Evolutionary conservation across 352 stramenopile genomes (phyloP).

Genomic region (Phytophthora ramorum): DNA sequence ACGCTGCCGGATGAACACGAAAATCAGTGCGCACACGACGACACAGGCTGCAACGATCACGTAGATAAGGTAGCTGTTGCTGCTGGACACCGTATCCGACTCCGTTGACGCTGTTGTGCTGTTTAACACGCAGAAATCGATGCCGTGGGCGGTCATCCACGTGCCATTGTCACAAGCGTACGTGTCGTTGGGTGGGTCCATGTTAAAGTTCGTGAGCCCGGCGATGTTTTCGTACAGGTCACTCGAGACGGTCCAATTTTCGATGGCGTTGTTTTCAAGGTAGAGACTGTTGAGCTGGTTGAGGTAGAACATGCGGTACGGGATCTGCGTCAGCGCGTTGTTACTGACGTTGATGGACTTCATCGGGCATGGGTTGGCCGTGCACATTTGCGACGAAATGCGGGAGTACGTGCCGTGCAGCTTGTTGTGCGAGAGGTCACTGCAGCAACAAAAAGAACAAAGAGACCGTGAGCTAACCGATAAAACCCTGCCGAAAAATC

Average conservation of each 20-base stretch:
- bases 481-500: neutral
- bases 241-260: constrained; percentile 54
- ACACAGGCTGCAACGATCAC: constrained; percentile 48
- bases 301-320: constrained; percentile 55
- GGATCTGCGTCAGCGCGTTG: constrained; percentile 48
- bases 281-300: constrained; percentile 56
- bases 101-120: constrained; percentile 25
- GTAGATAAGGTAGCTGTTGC: constrained; percentile 54
- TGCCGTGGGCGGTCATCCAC: constrained; percentile 39
- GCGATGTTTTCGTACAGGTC: constrained; percentile 49
- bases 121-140: constrained; percentile 50
- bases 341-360: constrained; percentile 58
- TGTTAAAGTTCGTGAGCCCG: constrained; percentile 52
- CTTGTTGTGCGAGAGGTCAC: constrained; percentile 55
- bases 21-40: constrained; percentile 56
- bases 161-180: constrained; percentile 53
- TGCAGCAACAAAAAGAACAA: neutral
- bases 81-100: constrained; percentile 34
- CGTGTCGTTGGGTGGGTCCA: constrained; percentile 34
- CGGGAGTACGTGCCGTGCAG: constrained; percentile 52
- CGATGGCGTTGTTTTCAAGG: constrained; percentile 49
- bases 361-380: constrained; percentile 52
- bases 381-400: constrained; percentile 57
- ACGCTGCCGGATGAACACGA: constrained; percentile 52
- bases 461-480: neutral